Conservation (phyloP, 495 filamentous ascomycete species). For the Neurospora sp. region DNA sequence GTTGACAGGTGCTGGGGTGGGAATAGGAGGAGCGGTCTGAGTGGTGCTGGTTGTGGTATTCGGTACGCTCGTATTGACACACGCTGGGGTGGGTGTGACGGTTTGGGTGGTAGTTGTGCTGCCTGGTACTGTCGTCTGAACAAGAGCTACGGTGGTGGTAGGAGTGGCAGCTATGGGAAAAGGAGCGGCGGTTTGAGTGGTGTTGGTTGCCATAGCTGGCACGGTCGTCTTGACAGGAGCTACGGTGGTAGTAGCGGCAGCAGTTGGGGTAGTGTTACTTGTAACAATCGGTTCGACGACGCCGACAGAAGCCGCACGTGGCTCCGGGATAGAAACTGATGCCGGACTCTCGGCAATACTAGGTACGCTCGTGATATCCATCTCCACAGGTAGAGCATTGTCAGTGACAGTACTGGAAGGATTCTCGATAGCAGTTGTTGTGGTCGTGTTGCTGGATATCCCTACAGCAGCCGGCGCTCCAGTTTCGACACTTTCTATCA, state of each 20-base stretch:
- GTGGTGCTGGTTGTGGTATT: neutral
- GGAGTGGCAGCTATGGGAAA: neutral
- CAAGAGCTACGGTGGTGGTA: neutral
- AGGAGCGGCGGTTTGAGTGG: neutral
- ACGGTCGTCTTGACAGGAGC: neutral
- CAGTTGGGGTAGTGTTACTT: neutral
- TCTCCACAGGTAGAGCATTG: neutral
- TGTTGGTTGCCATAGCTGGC: neutral
- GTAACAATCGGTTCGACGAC: neutral
- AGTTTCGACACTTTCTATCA: neutral
- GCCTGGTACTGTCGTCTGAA: neutral
- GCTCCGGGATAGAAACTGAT: neutral
- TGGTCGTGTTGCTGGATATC: neutral
- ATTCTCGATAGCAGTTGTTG: neutral
- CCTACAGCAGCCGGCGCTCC: neutral
- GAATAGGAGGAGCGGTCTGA: neutral
- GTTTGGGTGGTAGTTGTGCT: neutral
- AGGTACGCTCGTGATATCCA: neutral
- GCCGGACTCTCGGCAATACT: neutral
- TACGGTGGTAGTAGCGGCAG: neutral
- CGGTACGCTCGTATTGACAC: neutral
- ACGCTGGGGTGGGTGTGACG: neutral
- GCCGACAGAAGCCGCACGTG: neutral
- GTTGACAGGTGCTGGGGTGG: neutral
- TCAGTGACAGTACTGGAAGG: neutral